These are phyloP conservation scores for Metroxylon sagu DNA, from an alignment of 176 grass and related monocot species.

Conservation along the genomic window DNA sequence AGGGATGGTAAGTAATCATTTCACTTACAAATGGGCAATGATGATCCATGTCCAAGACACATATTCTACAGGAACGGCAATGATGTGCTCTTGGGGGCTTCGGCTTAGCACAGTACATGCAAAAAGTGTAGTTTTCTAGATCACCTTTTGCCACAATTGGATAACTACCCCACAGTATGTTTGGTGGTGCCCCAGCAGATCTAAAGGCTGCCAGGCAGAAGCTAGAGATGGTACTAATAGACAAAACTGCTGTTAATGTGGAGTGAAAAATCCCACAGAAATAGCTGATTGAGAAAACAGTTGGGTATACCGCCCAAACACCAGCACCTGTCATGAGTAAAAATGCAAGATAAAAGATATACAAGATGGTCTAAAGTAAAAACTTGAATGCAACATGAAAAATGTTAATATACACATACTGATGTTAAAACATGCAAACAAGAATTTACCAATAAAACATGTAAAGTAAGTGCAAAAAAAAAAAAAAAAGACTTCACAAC, in stretches of 20 bases:
- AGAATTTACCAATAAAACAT: too few relatives aligned
- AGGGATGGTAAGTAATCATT: too few relatives aligned
- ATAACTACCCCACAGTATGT: conserved; percentile 81
- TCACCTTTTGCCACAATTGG: conserved; percentile 67
- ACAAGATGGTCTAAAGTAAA: not conserved
- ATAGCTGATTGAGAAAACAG: conserved; percentile 59
- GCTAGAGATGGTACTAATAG: conserved; percentile 54
- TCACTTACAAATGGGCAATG: conserved; percentile 98
- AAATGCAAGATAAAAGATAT: conserved; percentile 7
- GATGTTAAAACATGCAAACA: too few relatives aligned
- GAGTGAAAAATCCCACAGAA: conserved; percentile 81
- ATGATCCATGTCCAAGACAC: conserved; percentile 96
- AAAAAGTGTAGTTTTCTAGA: conserved; percentile 85
- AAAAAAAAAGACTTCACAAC: conserved; percentile 11
- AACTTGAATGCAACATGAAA: not conserved
- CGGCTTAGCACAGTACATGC: conserved; percentile 72
- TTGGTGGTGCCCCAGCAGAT: conserved; percentile 54
- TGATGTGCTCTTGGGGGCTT: conserved; percentile 94
- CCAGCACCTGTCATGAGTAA: conserved; percentile 50
- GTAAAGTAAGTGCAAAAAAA: not conserved
- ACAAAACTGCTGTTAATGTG: conserved; percentile 46
- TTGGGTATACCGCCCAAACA: conserved; percentile 81
- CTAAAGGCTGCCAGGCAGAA: conserved; percentile 74
- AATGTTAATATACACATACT: too few relatives aligned
- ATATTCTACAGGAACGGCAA: conserved; percentile 94